A percentile compares a stretch with the other conserved stretches of the same genome.
Conservation (phyloP, 768 basidiomycete genomes). For the Ephemerocybe angulata region DNA sequence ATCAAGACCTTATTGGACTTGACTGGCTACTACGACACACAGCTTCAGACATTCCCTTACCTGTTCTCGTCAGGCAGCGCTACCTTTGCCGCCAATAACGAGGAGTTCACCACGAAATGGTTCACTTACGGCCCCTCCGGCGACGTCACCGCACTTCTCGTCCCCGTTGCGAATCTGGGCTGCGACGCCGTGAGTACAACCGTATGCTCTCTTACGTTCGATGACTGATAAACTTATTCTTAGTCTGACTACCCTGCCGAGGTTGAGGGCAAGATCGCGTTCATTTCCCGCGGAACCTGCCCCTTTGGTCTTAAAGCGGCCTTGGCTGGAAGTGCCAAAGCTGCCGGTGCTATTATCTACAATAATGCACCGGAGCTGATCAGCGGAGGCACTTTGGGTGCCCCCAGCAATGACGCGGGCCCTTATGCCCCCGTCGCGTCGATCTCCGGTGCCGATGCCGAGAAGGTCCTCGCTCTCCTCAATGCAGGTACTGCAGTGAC, state of each 20-base stretch:
- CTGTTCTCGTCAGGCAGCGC: conserved; percentile 24
- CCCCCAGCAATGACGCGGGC: conserved; percentile 17
- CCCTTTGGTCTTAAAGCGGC: conserved; percentile 24
- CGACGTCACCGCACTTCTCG: conserved; percentile 22
- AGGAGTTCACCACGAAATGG: conserved; percentile 13
- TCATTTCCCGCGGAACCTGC: conserved; percentile 26
- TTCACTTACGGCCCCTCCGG: conserved; percentile 24
- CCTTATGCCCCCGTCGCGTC: conserved; percentile 24
- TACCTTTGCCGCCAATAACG: conserved; percentile 15
- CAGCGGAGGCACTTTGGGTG: conserved; percentile 21
- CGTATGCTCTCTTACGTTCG: not conserved
- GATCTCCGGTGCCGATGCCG: conserved; percentile 23
- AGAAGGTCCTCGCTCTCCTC: conserved; percentile 19
- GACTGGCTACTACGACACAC: conserved; percentile 25
- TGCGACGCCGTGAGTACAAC: conserved; percentile 19
- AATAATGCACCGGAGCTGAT: conserved; percentile 24
- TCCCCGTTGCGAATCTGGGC: conserved; percentile 22
- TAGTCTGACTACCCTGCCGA: conserved; percentile 24
- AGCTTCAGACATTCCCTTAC: conserved; percentile 27
- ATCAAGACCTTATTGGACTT: conserved; percentile 25
- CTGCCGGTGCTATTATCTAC: conserved; percentile 24
- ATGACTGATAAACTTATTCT: not conserved
- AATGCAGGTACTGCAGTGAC: conserved; percentile 17
- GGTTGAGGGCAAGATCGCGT: conserved; percentile 26
- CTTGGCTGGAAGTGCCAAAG: conserved; percentile 22